Conservation (phyloP, 352 stramenopile genomes). For the Phytophthora vignae region DNA sequence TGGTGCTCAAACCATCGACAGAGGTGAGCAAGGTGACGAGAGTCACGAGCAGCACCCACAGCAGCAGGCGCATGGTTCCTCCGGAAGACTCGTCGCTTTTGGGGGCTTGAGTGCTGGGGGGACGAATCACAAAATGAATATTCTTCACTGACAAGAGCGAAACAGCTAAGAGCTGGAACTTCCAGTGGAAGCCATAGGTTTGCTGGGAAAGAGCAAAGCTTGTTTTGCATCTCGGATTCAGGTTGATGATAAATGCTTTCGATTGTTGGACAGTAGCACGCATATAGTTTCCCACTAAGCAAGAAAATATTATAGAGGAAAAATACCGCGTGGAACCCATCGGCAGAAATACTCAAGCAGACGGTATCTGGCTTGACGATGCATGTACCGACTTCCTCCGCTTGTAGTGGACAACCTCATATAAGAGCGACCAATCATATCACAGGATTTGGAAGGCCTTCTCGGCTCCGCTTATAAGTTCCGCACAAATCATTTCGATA, state of each 20-base stretch:
- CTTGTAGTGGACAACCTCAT: too few species aligned
- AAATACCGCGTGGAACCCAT: neutral
- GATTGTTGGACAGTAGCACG: neutral
- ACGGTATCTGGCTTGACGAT: neutral
- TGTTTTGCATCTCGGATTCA: neutral
- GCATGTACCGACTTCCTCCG: too few species aligned
- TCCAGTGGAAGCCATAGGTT: neutral
- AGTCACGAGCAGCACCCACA: neutral
- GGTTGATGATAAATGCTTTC: neutral
- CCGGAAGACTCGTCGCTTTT: neutral
- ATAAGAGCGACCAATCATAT: too few species aligned
- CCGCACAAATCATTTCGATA: too few species aligned
- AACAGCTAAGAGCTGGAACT: neutral
- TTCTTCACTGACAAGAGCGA: neutral
- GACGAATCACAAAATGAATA: neutral
- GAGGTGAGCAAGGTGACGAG: neutral
- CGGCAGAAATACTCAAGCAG: neutral
- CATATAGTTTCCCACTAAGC: neutral
- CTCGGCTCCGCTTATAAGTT: too few species aligned
- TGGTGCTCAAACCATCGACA: neutral
- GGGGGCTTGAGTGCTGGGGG: neutral
- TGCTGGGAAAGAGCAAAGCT: neutral
- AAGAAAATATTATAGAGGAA: neutral
- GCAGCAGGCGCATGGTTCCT: conserved; percentile 8
- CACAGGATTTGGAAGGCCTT: too few species aligned